Base-by-base conservation (phyloP, 768 basidiomycete genomes). In the Hypholoma sublateritium region DNA sequence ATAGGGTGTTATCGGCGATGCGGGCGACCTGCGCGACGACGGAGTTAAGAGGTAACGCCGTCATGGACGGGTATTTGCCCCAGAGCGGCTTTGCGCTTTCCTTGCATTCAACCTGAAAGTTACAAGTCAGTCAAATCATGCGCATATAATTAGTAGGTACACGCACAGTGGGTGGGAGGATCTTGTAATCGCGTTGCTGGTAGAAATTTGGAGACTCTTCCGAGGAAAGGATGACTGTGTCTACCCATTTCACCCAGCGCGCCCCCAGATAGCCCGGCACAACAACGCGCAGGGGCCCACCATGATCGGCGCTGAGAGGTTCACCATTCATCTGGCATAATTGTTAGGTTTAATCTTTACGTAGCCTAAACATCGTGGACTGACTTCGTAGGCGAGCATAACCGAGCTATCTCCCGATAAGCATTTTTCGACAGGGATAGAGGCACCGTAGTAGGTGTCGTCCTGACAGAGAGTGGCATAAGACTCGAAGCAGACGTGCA, bases 201-300 rank as follows among this genome's bases (percentile, higher is more conserved):
- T 88, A 89, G 68, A 83, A 88, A 65, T 86, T 88, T 28, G 80
- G 77, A 1, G 86, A 87, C 69, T 89, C 87, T 6, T 69, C 65
- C 0, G 67, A 21, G 4, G 84, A 80, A 55, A 88, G 64, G 24
- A 76, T 70, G 62, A 89, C 83, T 0, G 74, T 81, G 62, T 87
- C 84, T 0, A 88, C 73, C 88, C 88, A 90, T 74, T 90, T 89
- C 7, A 88, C 86, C 85, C 87, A 88, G 11, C 88, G 81, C 28
- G 85, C 88, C 5, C 88, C 88, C 14, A 82, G 74, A 62, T 78
- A 81, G 3, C 88, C 88, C 0, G 88, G 88, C 1, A 84, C 84
- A 39, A 89, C 80, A 7, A 86, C 69, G n/a, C 88, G 83, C 22
- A 90, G 62, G 3, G 87, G 87, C 5, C 79, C 86, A 1, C 88